Evolutionary conservation across 768 basidiomycete species (phyloP), one percentile per base, ranked within the genome.

Genomic region (Mycena chlorophos): DNA sequence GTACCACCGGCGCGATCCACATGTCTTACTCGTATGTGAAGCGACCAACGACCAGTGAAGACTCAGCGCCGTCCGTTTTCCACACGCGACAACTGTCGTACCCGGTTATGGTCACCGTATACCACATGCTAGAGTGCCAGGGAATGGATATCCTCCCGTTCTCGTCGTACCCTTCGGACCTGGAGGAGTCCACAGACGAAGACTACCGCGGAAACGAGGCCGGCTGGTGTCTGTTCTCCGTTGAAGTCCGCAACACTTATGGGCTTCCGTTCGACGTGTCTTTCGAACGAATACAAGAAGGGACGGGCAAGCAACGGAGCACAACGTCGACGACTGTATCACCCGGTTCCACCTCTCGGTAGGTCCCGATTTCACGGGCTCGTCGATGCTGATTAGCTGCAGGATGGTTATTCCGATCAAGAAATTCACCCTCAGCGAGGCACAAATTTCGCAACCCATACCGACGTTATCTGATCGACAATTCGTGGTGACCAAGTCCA

Each of bases 181-280:
- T 60, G 30, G 45, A 59, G 48, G 58, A 66, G 63, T 49, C 61
- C 45, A 40, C 58, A 50, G 45, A 65, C 30, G 31, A 60, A 55
- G 43, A 64, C 59, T 65, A 71, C 34, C 70, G 78, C 22, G 77
- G 73, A 26, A 79, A 85, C 48, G 78, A 80, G 17, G 76, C 77
- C 2, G 80, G 85, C 26, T 90, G 91, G 84, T 98, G 94, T 71
- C 74, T 98, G 19, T 88, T 98, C 67, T 86, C 86, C 1, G 73
- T 98, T 26, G 91, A 94, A 66, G 87, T 99, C n/a, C 81, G 88
- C 51, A 99, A 99, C 66, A 86, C 88, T 0, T 96, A 94, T 66
- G 91, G 91, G 0, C 74, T 88, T 26, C 94, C 97, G 0, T 98
- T 99, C 66, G 92, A 96, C 65, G 88, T 96, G 26, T 83, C 81